Evolutionary conservation across 1,284 basidiomycete genomes (phyloP).

Genomic region (Trametes pubescens): DNA sequence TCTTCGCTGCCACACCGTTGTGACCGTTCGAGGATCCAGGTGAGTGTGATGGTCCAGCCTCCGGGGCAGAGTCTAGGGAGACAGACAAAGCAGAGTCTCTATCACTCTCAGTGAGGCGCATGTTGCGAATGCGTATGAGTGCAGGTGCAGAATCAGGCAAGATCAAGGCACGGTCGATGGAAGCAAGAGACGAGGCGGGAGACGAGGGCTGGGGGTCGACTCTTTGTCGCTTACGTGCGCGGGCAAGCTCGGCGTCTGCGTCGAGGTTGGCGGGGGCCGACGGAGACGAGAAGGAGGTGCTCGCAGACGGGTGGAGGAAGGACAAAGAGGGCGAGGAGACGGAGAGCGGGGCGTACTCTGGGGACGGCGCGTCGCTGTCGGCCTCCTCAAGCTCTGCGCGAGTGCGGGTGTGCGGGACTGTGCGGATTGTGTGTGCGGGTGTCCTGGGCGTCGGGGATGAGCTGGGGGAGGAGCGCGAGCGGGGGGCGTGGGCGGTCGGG

Average conservation of each 20-base stretch:
- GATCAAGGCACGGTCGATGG: constrained; percentile 42
- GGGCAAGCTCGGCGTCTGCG: constrained; percentile 30
- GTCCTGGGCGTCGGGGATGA: constrained; percentile 32
- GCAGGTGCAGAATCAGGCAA: constrained; percentile 35
- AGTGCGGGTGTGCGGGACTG: constrained; percentile 69
- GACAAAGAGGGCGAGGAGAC: constrained; percentile 36
- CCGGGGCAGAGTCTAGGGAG: constrained; percentile 53
- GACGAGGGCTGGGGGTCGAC: constrained; percentile 49
- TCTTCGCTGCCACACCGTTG: constrained; percentile 52
- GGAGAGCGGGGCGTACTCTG: constrained; percentile 38
- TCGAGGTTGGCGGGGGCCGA: constrained; percentile 21
- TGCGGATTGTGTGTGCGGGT: constrained; percentile 42
- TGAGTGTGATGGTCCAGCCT: constrained; percentile 63
- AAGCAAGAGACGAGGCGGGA: constrained; percentile 34
- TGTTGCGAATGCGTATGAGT: constrained; percentile 45
- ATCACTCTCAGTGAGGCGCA: constrained; percentile 67
- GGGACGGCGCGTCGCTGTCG: constrained; percentile 45
- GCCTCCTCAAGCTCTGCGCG: constrained; percentile 69
- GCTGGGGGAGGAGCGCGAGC: constrained; percentile 40
- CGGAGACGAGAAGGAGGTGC: constrained; percentile 24
- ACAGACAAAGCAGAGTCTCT: constrained; percentile 57
- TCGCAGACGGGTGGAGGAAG: constrained; percentile 36
- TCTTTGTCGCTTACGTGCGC: constrained; percentile 69
- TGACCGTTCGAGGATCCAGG: constrained; percentile 53
- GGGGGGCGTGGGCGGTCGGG: constrained; percentile 39